Conservation (phyloP, 192 early-diverging fungal species). For the Coemansia sp. region DNA sequence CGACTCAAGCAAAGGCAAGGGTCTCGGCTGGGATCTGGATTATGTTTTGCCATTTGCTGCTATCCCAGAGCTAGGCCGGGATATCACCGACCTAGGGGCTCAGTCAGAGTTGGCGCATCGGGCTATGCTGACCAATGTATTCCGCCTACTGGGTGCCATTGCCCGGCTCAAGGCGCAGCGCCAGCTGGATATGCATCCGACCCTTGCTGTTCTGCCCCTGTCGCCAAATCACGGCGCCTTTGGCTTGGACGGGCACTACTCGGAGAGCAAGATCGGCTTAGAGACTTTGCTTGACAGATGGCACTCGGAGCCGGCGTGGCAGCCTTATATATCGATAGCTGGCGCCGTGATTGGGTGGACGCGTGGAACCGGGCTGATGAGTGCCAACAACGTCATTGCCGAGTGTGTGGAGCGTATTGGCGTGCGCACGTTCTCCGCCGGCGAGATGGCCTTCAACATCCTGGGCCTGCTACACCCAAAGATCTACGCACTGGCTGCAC, state of each 20-base stretch:
- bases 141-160: conserved; percentile 84
- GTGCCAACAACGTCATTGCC: conserved; percentile 83
- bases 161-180: conserved; percentile 73
- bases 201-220: conserved; percentile 83
- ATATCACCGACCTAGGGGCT: conserved; percentile 78
- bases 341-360: conserved; percentile 98
- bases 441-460: conserved; percentile 95
- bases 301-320: conserved; percentile 84
- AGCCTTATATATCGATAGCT: conserved; percentile 75
- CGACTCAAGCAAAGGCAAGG: conserved; percentile 61
- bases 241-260: conserved; percentile 89
- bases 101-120: conserved; percentile 85
- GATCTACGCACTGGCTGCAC: conserved; percentile 70
- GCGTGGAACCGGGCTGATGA: conserved; percentile 94
- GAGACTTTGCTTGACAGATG: conserved; percentile 92
- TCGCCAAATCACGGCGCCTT: conserved; percentile 98
- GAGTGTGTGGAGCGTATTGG: conserved; percentile 70
- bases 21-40: conserved; percentile 87
- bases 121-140: conserved; percentile 91
- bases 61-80: conserved; percentile 78
- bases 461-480: conserved; percentile 82
- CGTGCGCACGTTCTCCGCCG: conserved; percentile 85
- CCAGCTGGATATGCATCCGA: conserved; percentile 77
- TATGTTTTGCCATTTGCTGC: conserved; percentile 94
- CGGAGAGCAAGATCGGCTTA: conserved; percentile 89